Base-by-base conservation (phyloP, 768 basidiomycete species). In the Psilocybe cubensis region DNA sequence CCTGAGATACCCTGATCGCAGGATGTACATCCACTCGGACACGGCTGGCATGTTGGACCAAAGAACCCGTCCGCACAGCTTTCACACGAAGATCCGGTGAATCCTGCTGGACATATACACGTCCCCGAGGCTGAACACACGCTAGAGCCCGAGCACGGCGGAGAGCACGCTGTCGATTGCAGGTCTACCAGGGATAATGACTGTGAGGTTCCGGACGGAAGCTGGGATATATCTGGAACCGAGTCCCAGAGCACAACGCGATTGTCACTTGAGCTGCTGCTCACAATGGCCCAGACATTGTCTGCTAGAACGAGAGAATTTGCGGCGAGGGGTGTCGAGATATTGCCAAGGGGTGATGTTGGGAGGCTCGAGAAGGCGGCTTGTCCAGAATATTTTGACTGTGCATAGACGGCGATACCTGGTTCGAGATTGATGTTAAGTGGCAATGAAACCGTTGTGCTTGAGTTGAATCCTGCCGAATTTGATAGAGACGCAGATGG, bases 1-100 rank as follows among this genome's bases (percentile, higher is more conserved):
- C 94, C 94, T 0, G 86, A 80, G 40, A 91, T 85, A 4, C 94
- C 93, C 17, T 91, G 86, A 61, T 93, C 89, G 68, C 94, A 96
- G 2, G 79, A 70, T 0, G 76, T 65, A 70, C 94, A 95, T 4
- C 83, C 84, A 0, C 76, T 70, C 1, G 91, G 88, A 63, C 92
- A 94, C 4, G 85, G 68, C 52, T 84, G 74, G 67, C 94, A 96
- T 0, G 71, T 76, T 0, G 86, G 78, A 0, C 94, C 94, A 64
- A 90, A 96, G 70, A 88, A 88, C 0, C 90, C 90, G 4, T 78
- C 29, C 1, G 84, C 78, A 63, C 94, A 96, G 0, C 83, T 75
- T 68, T 95, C 92, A 73, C 94, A 96, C 0, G 88, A 85, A 4
- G 85, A 69, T 3, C 94, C 94, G 0, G 80, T 85, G 69, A 94